Conservation (phyloP, 2,329 filamentous ascomycete genomes). For the Fusarium camptoceras region DNA sequence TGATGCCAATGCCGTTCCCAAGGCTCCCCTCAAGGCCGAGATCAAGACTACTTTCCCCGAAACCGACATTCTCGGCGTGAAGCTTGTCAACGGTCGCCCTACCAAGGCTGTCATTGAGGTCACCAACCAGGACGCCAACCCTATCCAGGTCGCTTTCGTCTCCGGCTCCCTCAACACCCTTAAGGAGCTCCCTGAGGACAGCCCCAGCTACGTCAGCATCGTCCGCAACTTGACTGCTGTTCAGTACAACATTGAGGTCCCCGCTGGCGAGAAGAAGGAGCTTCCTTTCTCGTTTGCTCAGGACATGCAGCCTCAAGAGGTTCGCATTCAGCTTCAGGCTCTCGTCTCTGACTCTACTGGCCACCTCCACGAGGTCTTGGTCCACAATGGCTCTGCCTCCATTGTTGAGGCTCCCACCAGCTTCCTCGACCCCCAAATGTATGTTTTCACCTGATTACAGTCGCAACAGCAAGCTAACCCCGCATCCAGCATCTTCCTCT, state of each 20-base stretch:
- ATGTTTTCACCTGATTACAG: conserved; percentile 52
- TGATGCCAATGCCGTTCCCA: conserved; percentile 41
- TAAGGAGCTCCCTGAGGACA: conserved; percentile 61
- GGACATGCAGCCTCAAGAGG: conserved; percentile 92
- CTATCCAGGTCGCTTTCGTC: conserved; percentile 81
- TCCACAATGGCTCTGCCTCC: conserved; percentile 84
- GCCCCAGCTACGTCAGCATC: conserved; percentile 64
- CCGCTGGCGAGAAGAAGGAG: conserved; percentile 79
- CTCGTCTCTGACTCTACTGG: conserved; percentile 76
- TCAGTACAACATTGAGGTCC: conserved; percentile 78
- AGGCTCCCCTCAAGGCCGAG: conserved; percentile 67
- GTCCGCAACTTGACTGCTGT: conserved; percentile 87
- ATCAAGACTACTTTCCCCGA: conserved; percentile 73
- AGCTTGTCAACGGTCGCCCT: conserved; percentile 91
- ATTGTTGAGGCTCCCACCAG: conserved; percentile 92
- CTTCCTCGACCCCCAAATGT: conserved; percentile 97
- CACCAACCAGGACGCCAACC: conserved; percentile 81
- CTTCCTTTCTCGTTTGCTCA: conserved; percentile 87
- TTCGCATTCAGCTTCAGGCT: conserved; percentile 80
- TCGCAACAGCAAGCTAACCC: conserved; percentile 46
- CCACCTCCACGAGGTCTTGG: conserved; percentile 78
- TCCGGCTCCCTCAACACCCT: conserved; percentile 77
- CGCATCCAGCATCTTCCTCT: conserved; percentile 86
- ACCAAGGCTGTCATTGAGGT: conserved; percentile 86
- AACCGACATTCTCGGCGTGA: conserved; percentile 90